Evolutionary conservation across 2,329 filamentous ascomycete genomes (phyloP).

Genomic region (Botrytis elliptica): DNA sequence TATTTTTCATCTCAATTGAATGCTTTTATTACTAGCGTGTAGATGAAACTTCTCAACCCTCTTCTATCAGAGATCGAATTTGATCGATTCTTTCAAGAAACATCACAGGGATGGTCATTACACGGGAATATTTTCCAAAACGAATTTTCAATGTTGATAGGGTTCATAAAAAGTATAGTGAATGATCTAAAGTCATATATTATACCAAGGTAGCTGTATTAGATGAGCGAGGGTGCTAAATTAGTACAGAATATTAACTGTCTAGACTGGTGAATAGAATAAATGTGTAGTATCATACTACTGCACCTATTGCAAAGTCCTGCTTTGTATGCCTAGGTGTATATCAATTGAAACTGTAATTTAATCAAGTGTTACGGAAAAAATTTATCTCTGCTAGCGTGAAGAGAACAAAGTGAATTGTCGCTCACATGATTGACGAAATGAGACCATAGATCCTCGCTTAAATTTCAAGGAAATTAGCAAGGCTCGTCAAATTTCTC

Average conservation of each 20-base stretch:
- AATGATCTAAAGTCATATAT: neutral
- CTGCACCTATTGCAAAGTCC: neutral
- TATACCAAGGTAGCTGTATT: neutral
- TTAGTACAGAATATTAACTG: neutral
- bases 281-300: neutral
- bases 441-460: neutral
- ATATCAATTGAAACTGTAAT: neutral
- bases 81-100: neutral
- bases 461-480: neutral
- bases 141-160: no score
- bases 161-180: neutral
- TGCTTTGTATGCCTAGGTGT: neutral
- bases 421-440: neutral
- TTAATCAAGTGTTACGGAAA: accelerated
- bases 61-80: neutral
- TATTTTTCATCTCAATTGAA: neutral
- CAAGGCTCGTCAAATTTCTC: neutral
- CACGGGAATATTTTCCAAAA: accelerated
- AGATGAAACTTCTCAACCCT: neutral
- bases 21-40: neutral
- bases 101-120: neutral
- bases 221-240: neutral
- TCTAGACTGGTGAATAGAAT: neutral
- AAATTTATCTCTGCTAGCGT: neutral
- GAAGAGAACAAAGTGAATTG: neutral